These are phyloP conservation scores for Claviceps fusiformis DNA, from an alignment of 2,329 filamentous ascomycete species.

Conservation along the genomic window DNA sequence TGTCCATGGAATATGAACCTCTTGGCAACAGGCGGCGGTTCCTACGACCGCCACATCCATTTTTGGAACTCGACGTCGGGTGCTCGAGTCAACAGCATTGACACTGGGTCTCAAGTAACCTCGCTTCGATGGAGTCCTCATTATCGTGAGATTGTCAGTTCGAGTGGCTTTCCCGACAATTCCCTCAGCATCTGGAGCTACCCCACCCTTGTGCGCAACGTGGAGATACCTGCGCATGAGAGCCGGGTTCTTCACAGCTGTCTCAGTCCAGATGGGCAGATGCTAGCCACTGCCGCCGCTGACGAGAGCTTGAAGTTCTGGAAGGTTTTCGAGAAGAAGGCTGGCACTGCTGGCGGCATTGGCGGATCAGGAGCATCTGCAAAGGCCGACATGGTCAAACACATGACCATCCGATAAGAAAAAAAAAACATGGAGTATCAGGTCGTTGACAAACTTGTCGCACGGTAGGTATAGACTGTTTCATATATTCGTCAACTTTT, in stretches of 20 bases:
- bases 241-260: slow-evolving; percentile 93
- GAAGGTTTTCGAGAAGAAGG: slow-evolving; percentile 99
- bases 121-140: slow-evolving; percentile 91
- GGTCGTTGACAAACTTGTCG: slow-evolving; percentile 13
- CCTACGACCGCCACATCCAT: slow-evolving; percentile 95
- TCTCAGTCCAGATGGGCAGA: slow-evolving; percentile 93
- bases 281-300: slow-evolving; percentile 88
- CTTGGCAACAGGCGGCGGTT: slow-evolving; percentile 88
- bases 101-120: slow-evolving; percentile 95
- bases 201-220: slow-evolving; percentile 88
- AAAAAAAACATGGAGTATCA: slow-evolving; percentile 18
- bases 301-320: slow-evolving; percentile 99
- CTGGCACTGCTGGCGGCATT: slow-evolving; percentile 53
- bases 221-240: slow-evolving; percentile 96
- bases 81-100: slow-evolving; percentile 96
- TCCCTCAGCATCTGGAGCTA: slow-evolving; percentile 99
- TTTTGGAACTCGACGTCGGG: slow-evolving; percentile 99
- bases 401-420: slow-evolving; percentile 75
- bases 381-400: slow-evolving; percentile 81
- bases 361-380: slow-evolving; percentile 53
- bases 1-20: slow-evolving; percentile 98
- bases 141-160: slow-evolving; percentile 97
- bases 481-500: slow-evolving; percentile 28
- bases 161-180: slow-evolving; percentile 97
- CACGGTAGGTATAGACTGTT: slow-evolving; percentile 33